Percentiles rank a stretch among this genome's conserved stretches.
phyloP scores from a whole-genome alignment of 2,329 filamentous ascomycete species.

The Xylariaceae sp. region DNA sequence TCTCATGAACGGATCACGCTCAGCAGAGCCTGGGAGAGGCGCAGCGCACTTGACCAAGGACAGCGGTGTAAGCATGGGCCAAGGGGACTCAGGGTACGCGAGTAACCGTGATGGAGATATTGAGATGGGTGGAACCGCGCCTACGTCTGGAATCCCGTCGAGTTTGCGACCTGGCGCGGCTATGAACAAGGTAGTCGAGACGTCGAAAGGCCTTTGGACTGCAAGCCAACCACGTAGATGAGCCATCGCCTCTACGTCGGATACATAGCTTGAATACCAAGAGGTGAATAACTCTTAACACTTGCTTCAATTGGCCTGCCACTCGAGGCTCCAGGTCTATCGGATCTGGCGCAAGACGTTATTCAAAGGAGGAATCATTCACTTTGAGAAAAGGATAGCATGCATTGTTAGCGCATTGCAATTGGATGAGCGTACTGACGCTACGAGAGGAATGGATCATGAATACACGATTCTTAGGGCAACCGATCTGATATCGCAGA shows the following conservation, averaged over 20 bases:
- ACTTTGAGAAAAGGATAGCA: constrained; percentile 7
- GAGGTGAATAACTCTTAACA: too few species aligned
- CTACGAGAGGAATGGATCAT: not conserved
- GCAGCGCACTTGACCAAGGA: constrained; percentile 48
- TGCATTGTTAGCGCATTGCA: constrained; percentile 15
- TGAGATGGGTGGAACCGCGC: constrained; percentile 53
- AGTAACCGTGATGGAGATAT: constrained; percentile 51
- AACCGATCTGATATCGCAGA: constrained; percentile 9
- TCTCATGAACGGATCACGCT: constrained; percentile 66
- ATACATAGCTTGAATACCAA: constrained; percentile 19
- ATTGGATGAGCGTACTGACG: not conserved
- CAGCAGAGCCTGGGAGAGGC: constrained; percentile 55
- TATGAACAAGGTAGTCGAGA: constrained; percentile 65
- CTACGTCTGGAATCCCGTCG: constrained; percentile 50
- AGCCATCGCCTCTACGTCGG: constrained; percentile 16
- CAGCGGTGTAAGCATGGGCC: constrained; percentile 50
- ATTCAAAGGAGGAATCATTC: constrained; percentile 6
- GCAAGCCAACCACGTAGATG: constrained; percentile 40
- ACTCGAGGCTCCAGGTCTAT: too few species aligned
- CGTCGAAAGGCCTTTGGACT: constrained; percentile 68
- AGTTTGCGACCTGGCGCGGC: constrained; percentile 61
- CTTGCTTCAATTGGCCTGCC: too few species aligned
- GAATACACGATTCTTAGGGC: not conserved
- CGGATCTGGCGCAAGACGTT: constrained; percentile 4
- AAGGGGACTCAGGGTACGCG: constrained; percentile 56